Conservation (phyloP, 2,329 filamentous ascomycete genomes). For the Colletotrichum tropicicola region DNA sequence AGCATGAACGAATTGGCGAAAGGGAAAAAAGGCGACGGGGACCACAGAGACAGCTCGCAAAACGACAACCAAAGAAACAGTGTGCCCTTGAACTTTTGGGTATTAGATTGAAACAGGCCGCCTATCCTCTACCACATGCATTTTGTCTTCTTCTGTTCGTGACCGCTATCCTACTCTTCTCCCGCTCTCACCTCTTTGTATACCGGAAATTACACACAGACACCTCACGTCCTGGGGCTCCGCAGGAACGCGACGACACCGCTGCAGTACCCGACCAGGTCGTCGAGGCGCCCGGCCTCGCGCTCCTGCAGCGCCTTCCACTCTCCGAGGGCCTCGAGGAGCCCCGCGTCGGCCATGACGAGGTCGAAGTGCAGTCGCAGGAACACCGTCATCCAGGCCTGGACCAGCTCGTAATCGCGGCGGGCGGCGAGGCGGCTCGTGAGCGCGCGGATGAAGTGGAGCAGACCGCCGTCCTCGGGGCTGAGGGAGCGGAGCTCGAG, state of each 20-base stretch:
- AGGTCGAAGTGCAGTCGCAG: constrained; percentile 77
- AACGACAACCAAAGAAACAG: too few relatives aligned
- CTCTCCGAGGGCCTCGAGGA: constrained; percentile 68
- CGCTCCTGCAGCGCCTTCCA: constrained; percentile 79
- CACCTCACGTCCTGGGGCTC: constrained; percentile 59
- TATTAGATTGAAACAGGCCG: not conserved
- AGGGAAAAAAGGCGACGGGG: too few relatives aligned
- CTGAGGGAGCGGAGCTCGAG: constrained; percentile 87
- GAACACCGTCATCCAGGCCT: constrained; percentile 98
- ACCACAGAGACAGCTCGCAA: too few relatives aligned
- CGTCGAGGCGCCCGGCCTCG: constrained; percentile 76
- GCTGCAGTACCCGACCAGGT: constrained; percentile 85
- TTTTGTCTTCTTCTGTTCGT: not conserved
- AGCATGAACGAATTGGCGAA: too few relatives aligned
- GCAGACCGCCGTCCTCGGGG: constrained; percentile 72
- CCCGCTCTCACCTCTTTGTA: not conserved
- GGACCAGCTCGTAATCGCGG: constrained; percentile 90
- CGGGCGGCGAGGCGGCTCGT: constrained; percentile 74
- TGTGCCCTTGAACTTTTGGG: constrained; percentile 2
- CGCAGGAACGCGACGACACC: constrained; percentile 87
- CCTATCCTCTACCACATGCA: not conserved
- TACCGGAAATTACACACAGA: not conserved
- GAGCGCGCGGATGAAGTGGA: constrained; percentile 83
- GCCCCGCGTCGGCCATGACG: constrained; percentile 57
- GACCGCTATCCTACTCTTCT: not conserved